phyloP scores from a whole-genome alignment of 2,329 filamentous ascomycete genomes.

The Hypomyces rosellus region DNA sequence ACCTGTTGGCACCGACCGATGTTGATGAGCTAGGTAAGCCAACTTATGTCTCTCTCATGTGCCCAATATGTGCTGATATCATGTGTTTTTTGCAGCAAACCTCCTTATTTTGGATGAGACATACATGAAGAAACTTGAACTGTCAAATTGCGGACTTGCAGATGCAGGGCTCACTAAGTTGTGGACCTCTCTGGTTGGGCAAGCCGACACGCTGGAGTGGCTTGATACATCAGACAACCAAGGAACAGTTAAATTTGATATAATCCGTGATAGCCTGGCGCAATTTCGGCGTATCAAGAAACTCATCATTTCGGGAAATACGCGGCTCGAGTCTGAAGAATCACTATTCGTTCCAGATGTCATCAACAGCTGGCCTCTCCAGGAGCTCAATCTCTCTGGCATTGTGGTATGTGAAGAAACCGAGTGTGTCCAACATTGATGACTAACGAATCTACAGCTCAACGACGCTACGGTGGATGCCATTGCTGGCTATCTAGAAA shows the following conservation, averaged over 20 bases:
- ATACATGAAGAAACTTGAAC: constrained; percentile 41
- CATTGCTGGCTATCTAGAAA: constrained; percentile 40
- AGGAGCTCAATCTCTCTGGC: constrained; percentile 49
- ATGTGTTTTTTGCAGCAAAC: constrained; percentile 19
- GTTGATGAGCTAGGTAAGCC: constrained; percentile 43
- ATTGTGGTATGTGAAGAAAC: constrained; percentile 37
- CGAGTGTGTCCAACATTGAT: not conserved
- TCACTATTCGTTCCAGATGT: constrained; percentile 42
- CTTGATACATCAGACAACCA: constrained; percentile 49
- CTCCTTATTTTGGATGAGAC: constrained; percentile 28
- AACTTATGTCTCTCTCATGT: not conserved
- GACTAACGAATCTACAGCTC: constrained; percentile 27
- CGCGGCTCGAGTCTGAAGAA: constrained; percentile 39
- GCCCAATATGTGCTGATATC: not conserved
- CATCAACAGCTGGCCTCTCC: constrained; percentile 39
- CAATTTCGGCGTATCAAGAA: constrained; percentile 39
- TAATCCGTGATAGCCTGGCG: constrained; percentile 38
- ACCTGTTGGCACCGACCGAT: constrained; percentile 39
- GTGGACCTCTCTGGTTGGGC: constrained; percentile 41
- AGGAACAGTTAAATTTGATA: constrained; percentile 43
- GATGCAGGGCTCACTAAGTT: constrained; percentile 42
- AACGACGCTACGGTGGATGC: constrained; percentile 43
- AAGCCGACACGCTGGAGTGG: constrained; percentile 38
- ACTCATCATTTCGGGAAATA: constrained; percentile 45
- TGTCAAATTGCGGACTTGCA: constrained; percentile 46